Evolutionary conservation across 345 rosid species (phyloP), one percentile per base, ranked within the genome.

Genomic region (Rhodomyrtus tomentosa): DNA sequence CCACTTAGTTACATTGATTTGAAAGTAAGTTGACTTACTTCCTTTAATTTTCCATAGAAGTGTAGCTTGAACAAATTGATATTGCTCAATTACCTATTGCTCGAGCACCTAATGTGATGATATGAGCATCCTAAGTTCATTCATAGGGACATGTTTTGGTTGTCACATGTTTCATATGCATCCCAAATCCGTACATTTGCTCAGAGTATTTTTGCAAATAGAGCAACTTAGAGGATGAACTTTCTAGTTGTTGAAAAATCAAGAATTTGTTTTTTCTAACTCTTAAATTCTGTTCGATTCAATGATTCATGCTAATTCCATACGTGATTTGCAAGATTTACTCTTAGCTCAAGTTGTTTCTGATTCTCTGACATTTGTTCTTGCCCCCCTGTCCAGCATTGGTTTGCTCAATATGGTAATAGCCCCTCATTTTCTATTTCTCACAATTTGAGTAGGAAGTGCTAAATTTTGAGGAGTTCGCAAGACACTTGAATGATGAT

Each of bases 401-500:
- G 79, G 79, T 81, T 40, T 81, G 83, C 83, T 81, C 15, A 5
- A 81, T 81, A 81, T 20, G 13, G 45, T 36, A 21, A 36, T 9
- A 10, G 45, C 45, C 7, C 24, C 79, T 68, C 79, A 32, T 20
- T 68, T 36, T 32, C 38, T 58, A 29, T 82, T 56, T 52, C 50
- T 74, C 50, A 16, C 84, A 38, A 85, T 24, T 82, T 84, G 80
- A 82, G 84, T 89, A 96, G 99, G 96, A 92, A 87, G 87, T 94
- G 89, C 84, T 96, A 87, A 95, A 91, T 90, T 91, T 92, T 84
- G 90, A 93, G 89, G 95, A 92, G 93, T 95, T 96, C 85, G 81
- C 84, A 73, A 89, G 89, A 89, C 91, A 87, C 86, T 90, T 95
- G 86, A 94, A 95, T 27, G 89, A 88, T 82, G 96, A 93, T 83